phyloP scores from a whole-genome alignment of 768 basidiomycete genomes.

The Gymnopilus junonius region DNA sequence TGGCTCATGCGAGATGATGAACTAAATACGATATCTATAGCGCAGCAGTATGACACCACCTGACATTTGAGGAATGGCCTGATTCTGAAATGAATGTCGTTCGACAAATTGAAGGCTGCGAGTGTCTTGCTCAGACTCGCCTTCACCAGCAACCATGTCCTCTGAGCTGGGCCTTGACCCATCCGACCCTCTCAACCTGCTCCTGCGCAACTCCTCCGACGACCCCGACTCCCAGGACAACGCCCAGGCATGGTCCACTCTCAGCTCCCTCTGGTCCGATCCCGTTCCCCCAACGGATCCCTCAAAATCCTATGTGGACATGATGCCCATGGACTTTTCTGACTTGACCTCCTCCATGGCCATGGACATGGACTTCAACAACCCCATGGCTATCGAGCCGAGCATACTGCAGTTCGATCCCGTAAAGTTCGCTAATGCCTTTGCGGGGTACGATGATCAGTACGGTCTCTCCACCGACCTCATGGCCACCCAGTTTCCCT shows the following conservation, averaged over 20 bases:
- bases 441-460: conserved; percentile 28
- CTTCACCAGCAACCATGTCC: conserved; percentile 25
- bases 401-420: conserved; percentile 58
- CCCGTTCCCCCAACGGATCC: not conserved
- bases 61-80: conserved; percentile 21
- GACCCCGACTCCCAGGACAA: conserved; percentile 7
- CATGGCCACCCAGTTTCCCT: conserved; percentile 33
- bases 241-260: conserved; percentile 58
- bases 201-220: conserved; percentile 48
- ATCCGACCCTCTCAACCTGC: conserved; percentile 61
- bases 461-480: conserved; percentile 24
- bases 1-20: too few species aligned
- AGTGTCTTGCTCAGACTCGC: not conserved
- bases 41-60: too few species aligned
- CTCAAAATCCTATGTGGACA: conserved; percentile 41
- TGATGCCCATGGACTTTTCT: conserved; percentile 41
- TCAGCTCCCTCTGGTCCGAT: conserved; percentile 54
- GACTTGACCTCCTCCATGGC: conserved; percentile 41
- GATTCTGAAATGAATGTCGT: conserved; percentile 10
- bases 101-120: not conserved
- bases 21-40: too few species aligned
- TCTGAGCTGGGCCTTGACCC: conserved; percentile 55
- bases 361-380: conserved; percentile 68
- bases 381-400: conserved; percentile 66
- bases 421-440: conserved; percentile 29